Conservation (phyloP, 75 land plant species). For the Ceratopteris richardii region DNA sequence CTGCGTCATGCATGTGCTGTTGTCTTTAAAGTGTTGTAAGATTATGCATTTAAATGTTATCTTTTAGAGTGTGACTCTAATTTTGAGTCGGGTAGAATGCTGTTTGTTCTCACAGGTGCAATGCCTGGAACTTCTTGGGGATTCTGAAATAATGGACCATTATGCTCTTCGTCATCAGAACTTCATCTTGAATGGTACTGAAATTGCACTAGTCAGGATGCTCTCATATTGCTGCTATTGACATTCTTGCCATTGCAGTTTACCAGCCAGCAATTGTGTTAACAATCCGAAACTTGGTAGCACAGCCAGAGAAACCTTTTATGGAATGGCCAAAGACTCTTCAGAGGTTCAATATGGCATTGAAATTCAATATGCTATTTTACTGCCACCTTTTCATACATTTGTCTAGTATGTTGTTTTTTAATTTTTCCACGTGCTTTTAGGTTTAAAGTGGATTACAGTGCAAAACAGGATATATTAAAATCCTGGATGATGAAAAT, state of each 20-base stretch:
- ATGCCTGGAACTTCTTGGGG: conserved; percentile 63
- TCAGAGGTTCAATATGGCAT: conserved; percentile 43
- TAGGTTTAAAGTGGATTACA: conserved; percentile 41
- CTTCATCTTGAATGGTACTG: conserved; percentile 55
- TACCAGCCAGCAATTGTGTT: conserved; percentile 68
- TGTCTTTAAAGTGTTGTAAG: too few relatives aligned
- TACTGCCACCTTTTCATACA: not conserved
- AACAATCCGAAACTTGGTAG: conserved; percentile 46
- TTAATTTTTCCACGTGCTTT: conserved; percentile 5
- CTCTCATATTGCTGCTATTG: not conserved
- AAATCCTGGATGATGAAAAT: conserved; percentile 63
- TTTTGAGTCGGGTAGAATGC: too few relatives aligned
- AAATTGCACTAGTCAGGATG: too few relatives aligned
- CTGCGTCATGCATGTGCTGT: conserved; percentile 1
- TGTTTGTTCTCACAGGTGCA: conserved; percentile 37
- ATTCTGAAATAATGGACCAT: conserved; percentile 50
- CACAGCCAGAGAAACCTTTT: conserved; percentile 63
- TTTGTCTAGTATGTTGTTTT: not conserved
- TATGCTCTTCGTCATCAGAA: conserved; percentile 52
- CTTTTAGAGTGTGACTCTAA: too few relatives aligned
- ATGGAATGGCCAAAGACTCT: conserved; percentile 93
- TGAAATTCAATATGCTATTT: too few relatives aligned
- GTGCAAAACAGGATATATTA: conserved; percentile 60
- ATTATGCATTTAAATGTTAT: not conserved
- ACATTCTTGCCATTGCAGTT: conserved; percentile 27